These are phyloP conservation scores for Wickerhamiella azyma DNA, from an alignment of 805 yeast species.

Conservation along the genomic window DNA sequence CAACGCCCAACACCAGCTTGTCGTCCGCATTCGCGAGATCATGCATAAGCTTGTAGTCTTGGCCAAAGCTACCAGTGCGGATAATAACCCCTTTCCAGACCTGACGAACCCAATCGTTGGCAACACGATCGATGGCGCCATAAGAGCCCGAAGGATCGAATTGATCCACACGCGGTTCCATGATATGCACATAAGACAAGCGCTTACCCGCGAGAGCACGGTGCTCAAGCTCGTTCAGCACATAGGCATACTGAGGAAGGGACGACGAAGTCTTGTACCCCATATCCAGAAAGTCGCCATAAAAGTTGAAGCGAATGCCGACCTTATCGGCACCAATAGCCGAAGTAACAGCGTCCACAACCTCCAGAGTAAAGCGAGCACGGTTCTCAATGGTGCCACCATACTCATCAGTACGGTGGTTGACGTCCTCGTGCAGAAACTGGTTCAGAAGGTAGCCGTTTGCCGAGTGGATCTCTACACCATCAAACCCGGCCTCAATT, in stretches of 20 bases:
- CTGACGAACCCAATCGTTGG: slow-evolving; percentile 14
- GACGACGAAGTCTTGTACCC: slow-evolving; percentile 21
- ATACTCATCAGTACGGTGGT: slow-evolving; percentile 46
- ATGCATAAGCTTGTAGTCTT: slow-evolving; percentile 10
- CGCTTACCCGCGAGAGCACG: slow-evolving; percentile 28
- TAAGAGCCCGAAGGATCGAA: background rate
- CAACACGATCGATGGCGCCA: background rate
- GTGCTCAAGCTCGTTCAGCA: slow-evolving; percentile 31
- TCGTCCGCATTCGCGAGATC: slow-evolving; percentile 15
- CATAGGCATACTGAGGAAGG: slow-evolving; percentile 31
- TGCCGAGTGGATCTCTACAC: slow-evolving; percentile 53
- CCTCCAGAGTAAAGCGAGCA: slow-evolving; percentile 35
- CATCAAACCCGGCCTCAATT: slow-evolving; percentile 44
- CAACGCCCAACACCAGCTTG: slow-evolving; percentile 28
- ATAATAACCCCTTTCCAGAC: slow-evolving; percentile 18
- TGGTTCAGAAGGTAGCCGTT: slow-evolving; percentile 44
- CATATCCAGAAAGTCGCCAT: slow-evolving; percentile 24
- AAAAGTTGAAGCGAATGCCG: slow-evolving; percentile 30
- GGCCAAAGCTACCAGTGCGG: slow-evolving; percentile 16
- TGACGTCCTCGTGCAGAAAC: slow-evolving; percentile 35
- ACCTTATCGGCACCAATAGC: slow-evolving; percentile 26
- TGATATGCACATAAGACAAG: slow-evolving; percentile 32
- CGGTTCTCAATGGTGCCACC: slow-evolving; percentile 54
- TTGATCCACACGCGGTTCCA: slow-evolving; percentile 34
- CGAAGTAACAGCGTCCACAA: slow-evolving; percentile 30